These are phyloP conservation scores for Aspergillus awamori DNA, from an alignment of 2,329 filamentous ascomycete species.

Conservation along the genomic window DNA sequence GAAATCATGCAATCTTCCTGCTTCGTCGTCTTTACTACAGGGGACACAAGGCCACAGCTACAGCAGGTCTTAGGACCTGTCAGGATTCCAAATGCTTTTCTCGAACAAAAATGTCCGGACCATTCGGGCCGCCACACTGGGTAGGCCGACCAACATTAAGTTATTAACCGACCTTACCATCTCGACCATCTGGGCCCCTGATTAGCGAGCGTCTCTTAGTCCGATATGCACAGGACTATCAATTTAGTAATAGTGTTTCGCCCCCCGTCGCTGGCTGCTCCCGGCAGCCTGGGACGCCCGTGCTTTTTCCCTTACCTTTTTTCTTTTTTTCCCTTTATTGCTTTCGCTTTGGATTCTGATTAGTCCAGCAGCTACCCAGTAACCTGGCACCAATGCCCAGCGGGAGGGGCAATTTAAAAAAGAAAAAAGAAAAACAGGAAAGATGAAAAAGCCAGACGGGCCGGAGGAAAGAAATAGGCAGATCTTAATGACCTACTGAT, in stretches of 20 bases:
- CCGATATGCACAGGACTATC: not conserved
- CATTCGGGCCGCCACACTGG: not conserved
- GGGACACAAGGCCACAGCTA: not conserved
- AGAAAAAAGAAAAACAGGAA: not conserved
- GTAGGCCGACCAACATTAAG: not conserved
- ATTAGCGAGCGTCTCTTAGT: conserved; percentile 2
- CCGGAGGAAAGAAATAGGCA: not conserved
- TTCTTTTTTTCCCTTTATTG: not conserved
- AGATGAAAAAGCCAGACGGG: not conserved
- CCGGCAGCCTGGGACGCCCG: conserved; percentile 27
- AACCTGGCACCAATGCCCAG: conserved; percentile 3
- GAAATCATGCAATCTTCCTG: not conserved
- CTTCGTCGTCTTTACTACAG: no score
- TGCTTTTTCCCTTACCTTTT: conserved; percentile 14
- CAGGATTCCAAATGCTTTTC: not conserved
- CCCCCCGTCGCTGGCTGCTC: conserved; percentile 9
- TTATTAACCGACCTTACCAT: not conserved
- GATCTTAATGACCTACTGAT: not conserved
- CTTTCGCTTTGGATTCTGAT: not conserved
- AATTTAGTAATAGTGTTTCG: not conserved
- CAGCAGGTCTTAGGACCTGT: not conserved
- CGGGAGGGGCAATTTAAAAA: not conserved
- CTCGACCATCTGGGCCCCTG: not conserved
- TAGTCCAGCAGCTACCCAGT: not conserved
- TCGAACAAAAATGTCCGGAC: not conserved